Evolutionary conservation across 2,329 filamentous ascomycete genomes (phyloP), one percentile per base, ranked within the genome.

Genomic region (Phaeomoniella chlamydospora): DNA sequence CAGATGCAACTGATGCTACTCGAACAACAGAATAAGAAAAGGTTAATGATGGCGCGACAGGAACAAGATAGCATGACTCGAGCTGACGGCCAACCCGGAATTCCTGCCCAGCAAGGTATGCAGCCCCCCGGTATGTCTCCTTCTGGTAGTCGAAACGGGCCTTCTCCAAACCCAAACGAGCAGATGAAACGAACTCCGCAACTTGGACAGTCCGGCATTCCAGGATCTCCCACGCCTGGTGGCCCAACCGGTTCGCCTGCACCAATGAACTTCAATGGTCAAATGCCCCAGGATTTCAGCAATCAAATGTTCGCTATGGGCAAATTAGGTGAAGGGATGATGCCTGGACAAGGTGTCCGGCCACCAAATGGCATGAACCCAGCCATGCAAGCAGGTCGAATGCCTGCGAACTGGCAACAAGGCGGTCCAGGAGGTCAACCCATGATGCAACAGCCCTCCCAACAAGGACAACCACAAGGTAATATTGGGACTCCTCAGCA

Each of bases 1-100:
- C 74, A 78, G 55, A 77, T 77, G 74, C 74, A 78, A 52, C 59
- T 78, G 50, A 77, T 78, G 74, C 58, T 78, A 43, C 64, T 78
- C 30, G 74, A 78, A 53, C 74, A 77, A 54, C 74, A 78, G 58
- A 78, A 77, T 53, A 78, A 77, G 61, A 74, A 74, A 50, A 65
- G 74, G 35, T 54, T 78, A 51, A 65, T 77, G 53, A 75, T 77
- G 71, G 74, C 74, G 39, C 64, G 74, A 31, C 72, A 77, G 57
- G 74, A 79, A 56, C 74, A 79, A 55, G 73, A 78, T 49, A 73
- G 60, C 55, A 69, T 74, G 54, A 55, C 62, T 38, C 65, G 65
- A 39, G 55, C 64, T 45, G 66, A 68, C 37, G 62, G 63, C 37
- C 65, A 64, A 39, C 59, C 61, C 40, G 52, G 51, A 39, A 56